Base-by-base conservation (phyloP, 768 basidiomycete genomes). In the Cystobasidium onofrii region DNA sequence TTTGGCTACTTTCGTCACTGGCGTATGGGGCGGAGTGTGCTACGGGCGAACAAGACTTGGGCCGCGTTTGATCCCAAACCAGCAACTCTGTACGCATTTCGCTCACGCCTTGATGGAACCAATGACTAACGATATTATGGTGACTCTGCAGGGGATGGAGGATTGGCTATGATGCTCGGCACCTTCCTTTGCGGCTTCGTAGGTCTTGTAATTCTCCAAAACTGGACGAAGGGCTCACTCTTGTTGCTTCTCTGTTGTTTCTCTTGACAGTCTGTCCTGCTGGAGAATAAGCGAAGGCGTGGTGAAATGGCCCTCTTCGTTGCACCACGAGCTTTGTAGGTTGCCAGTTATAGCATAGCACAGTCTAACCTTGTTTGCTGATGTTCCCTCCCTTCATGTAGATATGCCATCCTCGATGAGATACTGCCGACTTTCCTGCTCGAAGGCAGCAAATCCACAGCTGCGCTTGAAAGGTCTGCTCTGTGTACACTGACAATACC, bases 1-100 rank as follows among this genome's bases (percentile, higher is more conserved):
- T 75, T 74, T 78, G 36, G 78, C 78, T 0, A 77, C 78, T 0
- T 78, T 78, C 62, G 74, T 77, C 27, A 75, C 78, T 0, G 66
- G 55, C 13, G 74, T 77, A 46, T 69, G 54, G 57, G 29, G 23
- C 20, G 75, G 76, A 20, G 75, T 78, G 15, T 78, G 78, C 25
- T 64, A 76, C 67, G 75, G 73, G 9, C 70, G 78, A 18, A 78
- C 78, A 3, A 60, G 75, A 1, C 36, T 78, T 15, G 72, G 60
- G 1, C 76, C 78, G 10, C 31, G 20, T 2, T 17, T 73, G 9
- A 36, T 69, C 29, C 75, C 55, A 17, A 36, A 60, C 36, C 69
- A 71, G 69, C 69, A 71, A 54, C 7, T 55, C 17, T 71, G 69
- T 71, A 44, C 18, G 67, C 34, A 27, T 7, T 23, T 13, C 25